These are phyloP conservation scores for Zymoseptoria pseudotritici DNA, from an alignment of 2,329 filamentous ascomycete genomes.

Conservation along the genomic window DNA sequence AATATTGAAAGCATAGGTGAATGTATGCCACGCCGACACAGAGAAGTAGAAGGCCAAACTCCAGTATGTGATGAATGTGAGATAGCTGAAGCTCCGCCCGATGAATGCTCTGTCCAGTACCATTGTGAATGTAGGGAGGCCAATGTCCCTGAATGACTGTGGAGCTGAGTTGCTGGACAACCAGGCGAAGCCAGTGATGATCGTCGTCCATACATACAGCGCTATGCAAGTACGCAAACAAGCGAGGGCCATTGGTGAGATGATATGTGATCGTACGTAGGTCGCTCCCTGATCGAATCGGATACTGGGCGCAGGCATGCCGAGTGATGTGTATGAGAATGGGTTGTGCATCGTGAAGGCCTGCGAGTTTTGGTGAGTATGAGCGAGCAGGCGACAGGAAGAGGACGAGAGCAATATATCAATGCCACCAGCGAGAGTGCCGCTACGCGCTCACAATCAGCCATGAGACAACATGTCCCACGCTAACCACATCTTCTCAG, in stretches of 20 bases:
- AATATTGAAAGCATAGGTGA: conserved; percentile 2
- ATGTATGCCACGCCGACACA: conserved; percentile 9
- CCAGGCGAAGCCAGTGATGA: conserved; percentile 12
- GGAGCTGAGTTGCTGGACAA: conserved; percentile 4
- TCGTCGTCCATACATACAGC: conserved; percentile 11
- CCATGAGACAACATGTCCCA: too few relatives aligned
- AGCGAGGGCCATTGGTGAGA: conserved; percentile 2
- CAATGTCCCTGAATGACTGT: conserved; percentile 4
- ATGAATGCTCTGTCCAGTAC: conserved; percentile 5
- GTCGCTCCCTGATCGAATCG: conserved; percentile 4
- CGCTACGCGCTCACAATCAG: neutral
- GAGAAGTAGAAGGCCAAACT: conserved; percentile 10
- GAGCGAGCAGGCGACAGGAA: neutral
- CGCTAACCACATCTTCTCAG: too few relatives aligned
- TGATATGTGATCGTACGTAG: conserved; percentile 8
- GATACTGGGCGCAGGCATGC: neutral
- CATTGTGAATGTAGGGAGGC: conserved; percentile 6
- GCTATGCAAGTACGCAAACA: conserved; percentile 6
- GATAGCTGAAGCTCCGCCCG: conserved; percentile 12
- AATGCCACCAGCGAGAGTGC: neutral
- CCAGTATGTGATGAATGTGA: conserved; percentile 13
- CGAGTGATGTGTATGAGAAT: neutral
- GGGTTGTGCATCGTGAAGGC: conserved; percentile 3
- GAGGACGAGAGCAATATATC: neutral
- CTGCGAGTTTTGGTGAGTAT: neutral